Evolutionary conservation across 306 rosid genomes (phyloP).

Genomic region (Aeschynomene evenia): DNA sequence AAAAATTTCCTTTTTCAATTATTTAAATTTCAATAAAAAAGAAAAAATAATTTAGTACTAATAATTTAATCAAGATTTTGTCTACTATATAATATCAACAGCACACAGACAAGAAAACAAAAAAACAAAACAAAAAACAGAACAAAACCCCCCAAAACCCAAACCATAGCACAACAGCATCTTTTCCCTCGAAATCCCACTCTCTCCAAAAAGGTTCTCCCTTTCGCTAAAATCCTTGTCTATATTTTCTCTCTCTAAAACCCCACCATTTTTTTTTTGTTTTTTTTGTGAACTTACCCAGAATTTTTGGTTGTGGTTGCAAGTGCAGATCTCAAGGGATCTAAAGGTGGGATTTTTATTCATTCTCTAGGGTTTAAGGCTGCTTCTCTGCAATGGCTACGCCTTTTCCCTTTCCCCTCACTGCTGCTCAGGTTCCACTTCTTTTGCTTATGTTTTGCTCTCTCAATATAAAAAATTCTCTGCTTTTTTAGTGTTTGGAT

Average conservation of each 20-base stretch:
- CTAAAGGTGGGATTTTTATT: conserved; percentile 8
- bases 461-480: not conserved
- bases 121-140: not conserved
- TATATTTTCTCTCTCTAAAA: not conserved
- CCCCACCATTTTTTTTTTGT: not conserved
- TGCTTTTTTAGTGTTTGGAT: not conserved
- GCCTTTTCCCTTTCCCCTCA: conserved; percentile 34
- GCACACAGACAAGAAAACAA: not conserved
- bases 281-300: not conserved
- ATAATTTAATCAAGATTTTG: too few species aligned
- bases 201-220: not conserved
- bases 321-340: conserved; percentile 17
- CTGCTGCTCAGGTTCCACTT: conserved; percentile 17
- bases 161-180: not conserved
- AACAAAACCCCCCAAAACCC: not conserved
- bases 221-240: not conserved
- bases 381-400: conserved; percentile 48
- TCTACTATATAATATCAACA: not conserved
- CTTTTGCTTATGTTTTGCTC: not conserved
- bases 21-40: too few species aligned
- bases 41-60: too few species aligned
- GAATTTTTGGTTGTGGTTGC: not conserved
- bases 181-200: not conserved
- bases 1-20: too few species aligned
- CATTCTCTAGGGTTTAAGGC: conserved; percentile 15